Evolutionary conservation across 1,284 basidiomycete genomes (phyloP), one percentile per base, ranked within the genome.

Genomic region (Pascua guehoae): DNA sequence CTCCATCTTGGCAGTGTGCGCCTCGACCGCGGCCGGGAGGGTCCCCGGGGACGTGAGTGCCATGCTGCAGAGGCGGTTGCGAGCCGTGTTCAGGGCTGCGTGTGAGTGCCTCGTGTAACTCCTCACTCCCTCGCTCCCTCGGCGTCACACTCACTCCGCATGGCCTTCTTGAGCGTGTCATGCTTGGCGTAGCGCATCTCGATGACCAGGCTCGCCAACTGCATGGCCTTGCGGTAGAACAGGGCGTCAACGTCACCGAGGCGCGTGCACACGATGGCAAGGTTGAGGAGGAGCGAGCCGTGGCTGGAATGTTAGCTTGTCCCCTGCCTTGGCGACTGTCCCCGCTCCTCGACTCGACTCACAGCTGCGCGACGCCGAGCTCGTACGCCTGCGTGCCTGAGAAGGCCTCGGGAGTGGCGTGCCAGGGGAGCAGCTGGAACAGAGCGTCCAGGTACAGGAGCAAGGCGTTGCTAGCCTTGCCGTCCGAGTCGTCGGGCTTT

Each of bases 141-240:
- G 24, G 24, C 7, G 4, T 32, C 24, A 32, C 24, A 32, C 24
- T 32, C 24, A 32, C 24, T 36, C 12, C 24, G 46, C 32, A 47
- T 47, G 1, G 46, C 32, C 46, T 47, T 47, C 32, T 37, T 47
- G 10, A 47, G 24, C 46, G 46, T 47, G 14, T 12, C 24, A 36
- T 37, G 46, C 46, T 36, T 47, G 32, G 24, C 46, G 46, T 47
- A 37, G 46, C 46, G 46, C 46, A 47, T 47, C 46, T 47, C 46
- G 12, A 47, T 36, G 12, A 47, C 16, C 32, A 47, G 46, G 24
- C 32, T 37, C 12, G 46, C 46, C 15, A 47, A 36, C 46, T 47
- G 46, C 46, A 47, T 47, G 7, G 46, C 24, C 46, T 47, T 47
- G 46, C 46, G 46, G 46, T 47, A 47, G 46, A 47, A 47, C 14